These are phyloP conservation scores for Candida pseudoglaebosa DNA, from an alignment of 805 yeast species.

Conservation along the genomic window DNA sequence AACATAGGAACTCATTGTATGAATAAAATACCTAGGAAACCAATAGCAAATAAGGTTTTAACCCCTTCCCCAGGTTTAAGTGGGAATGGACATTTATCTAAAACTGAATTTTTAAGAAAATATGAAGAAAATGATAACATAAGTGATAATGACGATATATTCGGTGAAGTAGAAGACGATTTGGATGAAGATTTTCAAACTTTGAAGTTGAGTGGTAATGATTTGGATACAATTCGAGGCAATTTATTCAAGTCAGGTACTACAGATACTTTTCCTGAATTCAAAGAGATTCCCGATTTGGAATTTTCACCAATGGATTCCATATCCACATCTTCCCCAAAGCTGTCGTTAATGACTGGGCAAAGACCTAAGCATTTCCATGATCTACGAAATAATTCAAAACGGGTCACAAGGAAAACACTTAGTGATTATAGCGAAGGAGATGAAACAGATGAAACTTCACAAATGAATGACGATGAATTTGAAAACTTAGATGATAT, in stretches of 20 bases:
- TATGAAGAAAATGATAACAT: slow-evolving; percentile 14
- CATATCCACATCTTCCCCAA: slow-evolving; percentile 23
- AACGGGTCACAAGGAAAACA: slow-evolving; percentile 8
- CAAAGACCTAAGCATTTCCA: slow-evolving; percentile 17
- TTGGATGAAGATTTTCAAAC: slow-evolving; percentile 21
- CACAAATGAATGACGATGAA: slow-evolving; percentile 35
- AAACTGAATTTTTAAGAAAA: slow-evolving; percentile 17
- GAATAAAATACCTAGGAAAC: slow-evolving; percentile 7
- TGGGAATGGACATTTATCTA: slow-evolving; percentile 4
- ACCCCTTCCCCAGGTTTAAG: slow-evolving; percentile 5
- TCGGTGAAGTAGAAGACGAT: slow-evolving; percentile 20
- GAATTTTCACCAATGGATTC: slow-evolving; percentile 18
- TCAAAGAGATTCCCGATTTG: slow-evolving; percentile 1
- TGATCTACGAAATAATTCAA: slow-evolving; percentile 5
- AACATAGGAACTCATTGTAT: slow-evolving; percentile 2
- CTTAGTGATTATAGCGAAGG: slow-evolving; percentile 36
- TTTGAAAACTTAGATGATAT: slow-evolving; percentile 35
- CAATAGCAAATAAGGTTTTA: slow-evolving; percentile 6
- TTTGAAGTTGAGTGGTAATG: slow-evolving; percentile 2
- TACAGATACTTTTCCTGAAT: background rate
- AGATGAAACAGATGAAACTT: slow-evolving; percentile 37
- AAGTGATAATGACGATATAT: slow-evolving; percentile 21
- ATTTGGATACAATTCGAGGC: background rate
- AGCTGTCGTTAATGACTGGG: slow-evolving; percentile 7
- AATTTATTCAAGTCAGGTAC: background rate